Base-by-base conservation (phyloP, 2,329 filamentous ascomycete genomes). In the Sporothrix phasma region DNA sequence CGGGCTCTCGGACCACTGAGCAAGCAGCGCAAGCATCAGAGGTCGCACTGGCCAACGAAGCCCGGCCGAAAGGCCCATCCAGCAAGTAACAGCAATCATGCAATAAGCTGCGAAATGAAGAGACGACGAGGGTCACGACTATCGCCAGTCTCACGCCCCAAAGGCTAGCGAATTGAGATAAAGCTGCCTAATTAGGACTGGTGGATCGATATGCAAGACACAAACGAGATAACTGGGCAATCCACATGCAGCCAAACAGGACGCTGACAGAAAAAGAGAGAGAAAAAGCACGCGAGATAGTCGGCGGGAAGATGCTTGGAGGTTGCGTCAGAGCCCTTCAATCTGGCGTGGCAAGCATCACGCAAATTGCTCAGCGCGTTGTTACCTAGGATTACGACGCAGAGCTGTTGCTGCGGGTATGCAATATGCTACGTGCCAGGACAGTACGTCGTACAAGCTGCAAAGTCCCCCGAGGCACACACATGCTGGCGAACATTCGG, bases 41-140 rank as follows among this genome's bases (percentile, higher is more conserved):
- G n/a, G 45, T 49, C 31, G 13, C 59, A 39, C 31, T 41, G 59
- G 46, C 45, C 39, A 22, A 47, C 43, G 31, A 2, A 24, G 31
- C 51, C 51, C 37, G 51, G n/a, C n/a, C 31, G 19, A 10, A 15
- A 17, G 31, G 8, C 51, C n/a, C 15, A 11, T 39, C n/a, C 51
- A 56, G 31, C 11, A 31, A 10, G 45, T 46, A 45, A 61, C 34
- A 49, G 56, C n/a, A n/a, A n/a, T n/a, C n/a, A n/a, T n/a, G n/a
- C n/a, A n/a, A n/a, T n/a, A n/a, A n/a, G n/a, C n/a, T n/a, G n/a
- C 41, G 58, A 61, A 61, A 61, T 61, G 43, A 61, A 61, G 29
- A 49, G 51, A 56, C n/a, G n/a, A 15, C 51, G 51, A 39, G 29
- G 31, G 51, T 22, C 22, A 60, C 56, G 58, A 39, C 58, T 24